Conservation (phyloP, 805 yeast genomes). For the Lipomyces sp. region DNA sequence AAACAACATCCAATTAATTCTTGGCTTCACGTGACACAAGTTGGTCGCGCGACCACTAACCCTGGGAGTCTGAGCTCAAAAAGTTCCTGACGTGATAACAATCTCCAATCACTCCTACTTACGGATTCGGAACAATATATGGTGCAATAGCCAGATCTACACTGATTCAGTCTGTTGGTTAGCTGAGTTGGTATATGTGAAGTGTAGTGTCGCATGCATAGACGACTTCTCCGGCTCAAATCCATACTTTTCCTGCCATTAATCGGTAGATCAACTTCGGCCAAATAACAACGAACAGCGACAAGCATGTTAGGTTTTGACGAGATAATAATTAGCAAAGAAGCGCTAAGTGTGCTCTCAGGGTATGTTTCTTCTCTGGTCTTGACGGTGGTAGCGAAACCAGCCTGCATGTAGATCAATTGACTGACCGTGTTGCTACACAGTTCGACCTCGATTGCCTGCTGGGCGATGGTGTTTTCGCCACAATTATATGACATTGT, state of each 20-base stretch:
- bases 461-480: constrained; percentile 97
- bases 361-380: constrained; percentile 21
- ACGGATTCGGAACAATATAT: background rate
- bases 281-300: background rate
- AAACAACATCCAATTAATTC: too few species aligned
- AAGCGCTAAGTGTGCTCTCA: constrained; percentile 30
- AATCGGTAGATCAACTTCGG: background rate
- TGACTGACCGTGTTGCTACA: constrained; percentile 52
- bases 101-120: background rate
- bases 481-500: constrained; percentile 92
- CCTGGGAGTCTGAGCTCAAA: background rate
- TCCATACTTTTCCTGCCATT: too few species aligned
- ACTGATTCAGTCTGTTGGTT: background rate
- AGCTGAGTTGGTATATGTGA: background rate
- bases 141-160: background rate
- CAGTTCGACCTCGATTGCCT: constrained; percentile 89
- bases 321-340: constrained; percentile 22
- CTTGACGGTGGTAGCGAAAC: background rate
- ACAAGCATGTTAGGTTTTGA: constrained; percentile 1
- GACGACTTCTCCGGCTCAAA: too few species aligned
- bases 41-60: background rate
- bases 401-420: background rate
- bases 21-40: too few species aligned
- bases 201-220: too few species aligned
- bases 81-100: background rate